A percentile compares a stretch with the other conserved stretches of the same genome.
These are phyloP conservation scores for Yamadazyma akitaensis DNA, from an alignment of 805 yeast species.

Conservation along the genomic window DNA sequence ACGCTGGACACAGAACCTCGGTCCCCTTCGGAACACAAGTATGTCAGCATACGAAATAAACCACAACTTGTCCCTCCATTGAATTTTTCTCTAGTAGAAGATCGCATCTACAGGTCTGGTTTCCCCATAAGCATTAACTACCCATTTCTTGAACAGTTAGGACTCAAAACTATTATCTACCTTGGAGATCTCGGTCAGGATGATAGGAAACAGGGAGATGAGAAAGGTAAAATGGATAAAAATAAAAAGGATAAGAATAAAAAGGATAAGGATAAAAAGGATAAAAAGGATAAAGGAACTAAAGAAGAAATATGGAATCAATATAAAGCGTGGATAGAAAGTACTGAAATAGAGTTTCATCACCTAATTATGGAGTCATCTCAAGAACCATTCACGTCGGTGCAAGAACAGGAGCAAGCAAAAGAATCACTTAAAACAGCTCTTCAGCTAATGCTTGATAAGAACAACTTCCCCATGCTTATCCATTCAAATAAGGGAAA, in stretches of 20 bases:
- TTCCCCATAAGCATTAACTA: slow-evolving; percentile 88
- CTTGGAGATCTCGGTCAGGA: slow-evolving; percentile 58
- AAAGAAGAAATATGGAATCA: slow-evolving; percentile 50
- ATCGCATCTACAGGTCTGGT: slow-evolving; percentile 84
- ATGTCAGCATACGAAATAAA: neutral
- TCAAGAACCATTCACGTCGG: slow-evolving; percentile 72
- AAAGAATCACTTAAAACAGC: slow-evolving; percentile 52
- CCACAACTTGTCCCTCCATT: slow-evolving; percentile 71
- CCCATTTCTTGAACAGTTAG: slow-evolving; percentile 67
- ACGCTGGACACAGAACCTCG: neutral
- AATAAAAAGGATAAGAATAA: slow-evolving; percentile 20
- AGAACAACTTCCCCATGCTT: slow-evolving; percentile 78
- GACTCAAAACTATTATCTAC: slow-evolving; percentile 76
- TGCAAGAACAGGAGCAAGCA: slow-evolving; percentile 37
- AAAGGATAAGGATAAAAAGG: slow-evolving; percentile 48
- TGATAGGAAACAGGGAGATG: slow-evolving; percentile 17
- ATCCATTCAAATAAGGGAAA: slow-evolving; percentile 97
- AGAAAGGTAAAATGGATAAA: slow-evolving; percentile 43
- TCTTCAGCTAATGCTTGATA: slow-evolving; percentile 53
- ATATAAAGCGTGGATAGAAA: slow-evolving; percentile 65
- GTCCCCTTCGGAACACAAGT: neutral
- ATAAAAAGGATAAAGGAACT: slow-evolving; percentile 25
- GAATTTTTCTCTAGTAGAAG: slow-evolving; percentile 85
- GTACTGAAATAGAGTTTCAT: slow-evolving; percentile 51
- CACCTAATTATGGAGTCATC: slow-evolving; percentile 66